Base-by-base conservation (phyloP, 768 basidiomycete species). In the Russula vinacea region DNA sequence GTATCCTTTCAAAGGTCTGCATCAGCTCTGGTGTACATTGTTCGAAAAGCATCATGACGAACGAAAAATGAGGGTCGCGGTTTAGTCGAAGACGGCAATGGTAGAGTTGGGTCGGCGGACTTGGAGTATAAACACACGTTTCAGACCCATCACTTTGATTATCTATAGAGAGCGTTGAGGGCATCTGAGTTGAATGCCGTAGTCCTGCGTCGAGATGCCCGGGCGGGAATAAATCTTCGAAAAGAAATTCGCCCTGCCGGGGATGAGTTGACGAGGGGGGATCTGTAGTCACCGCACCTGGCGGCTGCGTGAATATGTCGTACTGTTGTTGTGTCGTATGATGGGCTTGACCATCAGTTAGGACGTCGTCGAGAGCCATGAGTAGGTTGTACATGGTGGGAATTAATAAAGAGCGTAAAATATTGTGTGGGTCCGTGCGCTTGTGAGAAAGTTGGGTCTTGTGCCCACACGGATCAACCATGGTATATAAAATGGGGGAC, bases 401-500 rank as follows among this genome's bases (percentile, higher is more conserved):
- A 35, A 35, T 16, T 44, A 44, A 16, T 29, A 51, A 32, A 22
- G 16, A 24, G 39, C 29, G 16, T 37, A 58, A 45, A 50, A 53
- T 52, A 39, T 33, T 0, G 32, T 40, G n/a, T 19, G 50, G 5
- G 33, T 58, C 42, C 56, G 52, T 45, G 42, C 4, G 45, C 45
- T 47, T 47, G 19, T 39, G 19, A 53, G 14, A 42, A 10, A 13
- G 17, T 58, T 35, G 42, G 14, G 50, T 29, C 39, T 32, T 32
- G 40, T 40, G 52, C 7, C 62, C 32, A 58, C 51, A 45, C 32
- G 17, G 16, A 32, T 8, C 39, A 8, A 45, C 33, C n/a, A 37
- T n/a, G 32, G 50, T 39, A 58, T 63, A 63, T 58, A 52, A 37
- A 22, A 44, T 14, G 26, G 45, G 56, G 32, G 24, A 58, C 22